phyloP scores from a whole-genome alignment of 148 eudicot species.

The Selenicereus undatus region DNA sequence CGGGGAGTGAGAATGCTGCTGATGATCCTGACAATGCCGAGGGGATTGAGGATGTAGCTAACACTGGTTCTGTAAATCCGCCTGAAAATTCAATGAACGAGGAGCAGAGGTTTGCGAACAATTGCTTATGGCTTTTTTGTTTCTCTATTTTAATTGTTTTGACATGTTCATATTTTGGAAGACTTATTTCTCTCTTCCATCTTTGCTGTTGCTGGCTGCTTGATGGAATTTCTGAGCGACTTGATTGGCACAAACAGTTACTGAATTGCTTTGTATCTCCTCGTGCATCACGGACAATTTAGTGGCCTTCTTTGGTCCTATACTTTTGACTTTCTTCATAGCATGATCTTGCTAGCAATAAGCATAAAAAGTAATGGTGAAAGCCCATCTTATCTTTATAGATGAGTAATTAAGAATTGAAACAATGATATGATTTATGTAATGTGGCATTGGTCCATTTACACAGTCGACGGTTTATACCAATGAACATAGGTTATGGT shows the following conservation, averaged over 20 bases:
- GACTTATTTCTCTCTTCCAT: background rate
- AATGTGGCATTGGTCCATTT: background rate
- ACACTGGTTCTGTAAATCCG: conserved; percentile 50
- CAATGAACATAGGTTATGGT: background rate
- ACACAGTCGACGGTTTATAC: background rate
- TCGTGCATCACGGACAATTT: background rate
- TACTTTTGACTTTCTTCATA: background rate
- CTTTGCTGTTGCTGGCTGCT: background rate
- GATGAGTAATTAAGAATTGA: background rate
- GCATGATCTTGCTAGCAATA: background rate
- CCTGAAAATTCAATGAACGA: conserved; percentile 66
- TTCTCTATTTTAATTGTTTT: background rate
- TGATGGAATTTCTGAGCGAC: background rate
- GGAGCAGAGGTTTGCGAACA: conserved; percentile 58
- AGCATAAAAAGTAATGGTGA: background rate
- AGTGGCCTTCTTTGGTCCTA: background rate
- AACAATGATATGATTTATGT: background rate
- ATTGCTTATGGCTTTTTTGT: background rate
- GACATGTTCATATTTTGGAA: too few species aligned
- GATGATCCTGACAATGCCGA: conserved; percentile 46
- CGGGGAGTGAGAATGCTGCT: conserved; percentile 77
- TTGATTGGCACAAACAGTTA: background rate
- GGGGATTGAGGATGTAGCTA: conserved; percentile 47
- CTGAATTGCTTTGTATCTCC: background rate
- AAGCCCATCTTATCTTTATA: background rate